Percentiles rank a stretch among this genome's conserved stretches.
phyloP scores from a whole-genome alignment of 106 monocot species.

The Acanthochlamys bracteata region DNA sequence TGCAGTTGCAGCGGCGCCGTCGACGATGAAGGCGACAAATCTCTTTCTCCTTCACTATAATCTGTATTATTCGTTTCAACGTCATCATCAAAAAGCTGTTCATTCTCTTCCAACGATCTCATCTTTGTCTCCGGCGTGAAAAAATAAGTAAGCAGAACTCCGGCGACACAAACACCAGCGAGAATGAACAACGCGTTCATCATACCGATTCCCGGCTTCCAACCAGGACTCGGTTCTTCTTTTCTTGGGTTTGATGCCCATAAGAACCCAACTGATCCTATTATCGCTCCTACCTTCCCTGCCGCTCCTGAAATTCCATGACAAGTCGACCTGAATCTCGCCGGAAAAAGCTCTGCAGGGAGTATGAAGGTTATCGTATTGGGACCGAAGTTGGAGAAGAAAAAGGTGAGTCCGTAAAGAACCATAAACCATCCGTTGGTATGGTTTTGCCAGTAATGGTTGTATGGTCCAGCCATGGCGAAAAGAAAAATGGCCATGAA shows the following conservation, averaged over 20 bases:
- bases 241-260: background rate
- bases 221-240: background rate
- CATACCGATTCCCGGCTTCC: slow-evolving; percentile 26
- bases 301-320: slow-evolving; percentile 53
- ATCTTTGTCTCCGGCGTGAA: slow-evolving; percentile 33
- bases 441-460: slow-evolving; percentile 13
- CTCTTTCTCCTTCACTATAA: too few species aligned
- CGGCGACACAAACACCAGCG: slow-evolving; percentile 21
- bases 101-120: slow-evolving; percentile 42
- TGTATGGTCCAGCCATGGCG: slow-evolving; percentile 24
- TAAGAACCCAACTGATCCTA: slow-evolving; percentile 16
- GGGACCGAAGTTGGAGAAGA: slow-evolving; percentile 71
- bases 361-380: slow-evolving; percentile 61
- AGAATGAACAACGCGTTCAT: slow-evolving; percentile 21
- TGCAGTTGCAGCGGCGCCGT: too few species aligned
- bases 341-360: slow-evolving; percentile 61
- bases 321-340: slow-evolving; percentile 48
- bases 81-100: too few species aligned
- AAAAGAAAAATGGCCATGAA: slow-evolving; percentile 50
- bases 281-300: slow-evolving; percentile 54
- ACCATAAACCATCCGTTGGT: slow-evolving; percentile 1
- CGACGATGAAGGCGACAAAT: too few species aligned
- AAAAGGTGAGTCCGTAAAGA: slow-evolving; percentile 38
- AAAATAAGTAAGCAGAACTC: slow-evolving; percentile 17
- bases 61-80: too few species aligned